Conservation (phyloP, 1,139 yeast species). For the Hyphopichia khmerensis region DNA sequence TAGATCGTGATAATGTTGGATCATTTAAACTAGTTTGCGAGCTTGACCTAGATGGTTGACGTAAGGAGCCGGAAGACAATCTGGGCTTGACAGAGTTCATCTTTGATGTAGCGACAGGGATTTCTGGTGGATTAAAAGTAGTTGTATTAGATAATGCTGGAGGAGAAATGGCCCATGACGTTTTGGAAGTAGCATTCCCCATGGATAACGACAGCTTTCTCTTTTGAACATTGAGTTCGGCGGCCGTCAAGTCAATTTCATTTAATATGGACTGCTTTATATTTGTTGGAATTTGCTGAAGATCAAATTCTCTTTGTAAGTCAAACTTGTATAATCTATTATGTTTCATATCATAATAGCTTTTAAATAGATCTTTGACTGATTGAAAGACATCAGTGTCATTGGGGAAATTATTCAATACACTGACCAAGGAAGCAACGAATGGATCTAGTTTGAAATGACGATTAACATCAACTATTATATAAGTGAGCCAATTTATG, state of each 20-base stretch:
- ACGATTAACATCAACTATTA: slow-evolving; percentile 26
- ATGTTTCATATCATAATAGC: slow-evolving; percentile 27
- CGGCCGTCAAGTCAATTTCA: slow-evolving; percentile 21
- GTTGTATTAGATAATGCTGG: not conserved
- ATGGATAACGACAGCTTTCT: not conserved
- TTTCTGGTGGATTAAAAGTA: not conserved
- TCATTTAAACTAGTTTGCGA: not conserved
- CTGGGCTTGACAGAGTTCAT: not conserved
- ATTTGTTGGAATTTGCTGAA: slow-evolving; percentile 32
- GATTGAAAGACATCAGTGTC: slow-evolving; percentile 15
- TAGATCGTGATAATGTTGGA: not conserved
- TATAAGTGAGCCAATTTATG: slow-evolving; percentile 32
- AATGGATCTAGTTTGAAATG: slow-evolving; percentile 31
- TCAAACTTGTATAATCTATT: slow-evolving; percentile 39
- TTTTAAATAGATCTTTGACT: slow-evolving; percentile 20
- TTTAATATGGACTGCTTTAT: slow-evolving; percentile 28
- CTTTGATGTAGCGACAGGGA: not conserved
- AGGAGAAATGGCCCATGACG: not conserved
- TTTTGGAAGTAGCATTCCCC: not conserved
- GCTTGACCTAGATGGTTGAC: not conserved
- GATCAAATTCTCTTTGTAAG: slow-evolving; percentile 46
- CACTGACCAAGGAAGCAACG: slow-evolving; percentile 22
- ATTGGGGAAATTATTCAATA: slow-evolving; percentile 10
- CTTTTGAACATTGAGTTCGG: not conserved
- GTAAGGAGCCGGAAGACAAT: not conserved